Base-by-base conservation (phyloP, 192 early-diverging fungal species). In the Coemansia sp. region DNA sequence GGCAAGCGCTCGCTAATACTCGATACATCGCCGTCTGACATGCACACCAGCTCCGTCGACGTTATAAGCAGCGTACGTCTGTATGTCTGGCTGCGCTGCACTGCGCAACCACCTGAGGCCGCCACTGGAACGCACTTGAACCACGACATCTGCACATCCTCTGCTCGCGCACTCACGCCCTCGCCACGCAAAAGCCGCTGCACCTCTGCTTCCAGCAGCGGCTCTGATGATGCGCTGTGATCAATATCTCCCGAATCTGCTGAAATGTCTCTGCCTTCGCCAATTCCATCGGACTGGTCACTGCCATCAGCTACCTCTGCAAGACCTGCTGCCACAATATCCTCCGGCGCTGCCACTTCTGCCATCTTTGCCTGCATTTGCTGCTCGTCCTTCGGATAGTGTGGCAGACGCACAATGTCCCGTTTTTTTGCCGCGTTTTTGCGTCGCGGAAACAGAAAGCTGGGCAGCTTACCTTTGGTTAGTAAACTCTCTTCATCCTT, bases 391-490 rank as follows among this genome's bases (percentile, higher is more conserved):
- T 52, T 50, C 11, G 70, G 54, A 19, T 73, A 76, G 25, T 76
- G 78, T 36, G 78, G 78, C 25, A 81, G 30, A 3, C 78, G 63
- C 5, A 67, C 50, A 25, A 81, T 58, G 1, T 72, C 74, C 20
- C 57, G 61, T 31, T 70, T 75, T 24, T 57, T 65, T 22, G 21
- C 50, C 0, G 66, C 68, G 6, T 33, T 61, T 23, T 65, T 64
- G 23, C 70, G 66, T n/a, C 74, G 73, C 17, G 78, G 78, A 33
- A 81, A 81, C 60, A 81, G 46, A 63, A 75, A 81, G 33, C 70
- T 72, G 10, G 78, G 78, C 46, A 81, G 64, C 61, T 70, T 57
- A 0, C 70, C 73, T 23, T 82, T 74, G 1, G 54, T 39, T 9
- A n/a, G 0, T 2, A 29, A 25, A 25, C 29, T 4, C 29, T 30